Evolutionary conservation across 2,329 filamentous ascomycete species (phyloP).

Genomic region (Fusarium sp.): DNA sequence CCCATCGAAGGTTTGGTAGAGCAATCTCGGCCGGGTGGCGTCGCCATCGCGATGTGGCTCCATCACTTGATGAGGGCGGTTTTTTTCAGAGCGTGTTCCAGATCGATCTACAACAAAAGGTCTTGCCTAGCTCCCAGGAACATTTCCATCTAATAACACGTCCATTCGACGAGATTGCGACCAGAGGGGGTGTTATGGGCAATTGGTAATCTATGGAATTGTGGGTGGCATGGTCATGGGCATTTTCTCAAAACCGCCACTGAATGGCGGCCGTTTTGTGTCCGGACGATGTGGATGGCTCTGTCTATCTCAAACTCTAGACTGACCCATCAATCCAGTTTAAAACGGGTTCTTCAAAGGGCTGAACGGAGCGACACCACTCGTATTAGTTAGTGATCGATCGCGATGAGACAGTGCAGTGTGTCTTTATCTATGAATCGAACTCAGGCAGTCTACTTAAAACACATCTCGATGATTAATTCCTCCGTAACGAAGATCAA

Average conservation of each 20-base stretch:
- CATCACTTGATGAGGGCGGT: constrained; percentile 27
- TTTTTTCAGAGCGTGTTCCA: constrained; percentile 18
- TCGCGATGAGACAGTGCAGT: constrained; percentile 25
- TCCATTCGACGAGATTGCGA: neutral
- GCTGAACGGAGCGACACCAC: constrained; percentile 21
- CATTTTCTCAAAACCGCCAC: constrained; percentile 4
- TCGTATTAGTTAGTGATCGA: constrained; percentile 11
- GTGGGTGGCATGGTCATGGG: constrained; percentile 7
- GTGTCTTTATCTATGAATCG: neutral
- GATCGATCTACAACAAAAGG: constrained; percentile 31
- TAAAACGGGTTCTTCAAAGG: constrained; percentile 36
- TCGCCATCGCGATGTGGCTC: constrained; percentile 40
- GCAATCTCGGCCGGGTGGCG: constrained; percentile 41
- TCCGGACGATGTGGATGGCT: constrained; percentile 5
- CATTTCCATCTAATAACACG: neutral
- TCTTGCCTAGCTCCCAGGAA: constrained; percentile 2
- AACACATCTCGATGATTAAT: constrained; percentile 23
- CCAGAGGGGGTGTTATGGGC: constrained; percentile 9
- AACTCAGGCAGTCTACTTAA: neutral
- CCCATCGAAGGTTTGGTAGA: constrained; percentile 39
- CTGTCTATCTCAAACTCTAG: neutral
- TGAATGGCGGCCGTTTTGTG: constrained; percentile 27
- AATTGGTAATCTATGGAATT: constrained; percentile 9
- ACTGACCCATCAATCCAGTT: constrained; percentile 23
- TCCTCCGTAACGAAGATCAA: constrained; percentile 31